Base-by-base conservation (phyloP, 148 eudicot species). In the Chenopodium formosanum region DNA sequence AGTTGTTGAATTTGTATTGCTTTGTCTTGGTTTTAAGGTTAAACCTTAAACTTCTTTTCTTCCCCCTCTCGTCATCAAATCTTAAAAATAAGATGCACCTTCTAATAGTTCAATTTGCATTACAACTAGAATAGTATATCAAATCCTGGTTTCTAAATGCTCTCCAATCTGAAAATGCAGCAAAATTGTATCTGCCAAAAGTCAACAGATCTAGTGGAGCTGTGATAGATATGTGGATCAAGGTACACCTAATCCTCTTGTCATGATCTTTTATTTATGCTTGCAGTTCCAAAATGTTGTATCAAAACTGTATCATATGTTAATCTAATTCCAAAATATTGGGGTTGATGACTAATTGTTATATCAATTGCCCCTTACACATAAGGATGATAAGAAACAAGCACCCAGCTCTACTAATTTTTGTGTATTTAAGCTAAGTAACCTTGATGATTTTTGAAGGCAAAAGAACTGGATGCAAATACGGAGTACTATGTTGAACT, bases 211-310 rank as follows among this genome's bases (percentile, higher is more conserved):
- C 96, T 48, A 90, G 92, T 47, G 98, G 98, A 69, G 86, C 90
- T 78, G 94, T 79, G 73, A 87, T 85, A 75, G 97, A 95, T 82
- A 91, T 93, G 97, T 93, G 97, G 97, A 86, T 89, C 79, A 90
- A 85, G 97, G 98, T 94, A 84, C 32, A 25, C 62, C 76, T 58
- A 70, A 71, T 68, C 73, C 72, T 63, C 70, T 64, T 63, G 58
- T 62, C 64, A 22, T 48, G 13, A 9, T 73, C 62, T 29, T 80
- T 4, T n/a, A 48, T 37, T 46, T 46, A 23, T 66, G 69, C 77
- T 70, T 60, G 40, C 1, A 74, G 56, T 44, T 44, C 46, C 73
- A 70, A 82, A 40, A 31, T 23, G 32, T 47, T 13, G 12, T 48
- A 7, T 11, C 34, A 72, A 40, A 20, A 72, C 48, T 6, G 22